A percentile compares a stretch with the other conserved stretches of the same genome.
phyloP scores from a whole-genome alignment of 768 basidiomycete genomes.

The Terana coerulea region DNA sequence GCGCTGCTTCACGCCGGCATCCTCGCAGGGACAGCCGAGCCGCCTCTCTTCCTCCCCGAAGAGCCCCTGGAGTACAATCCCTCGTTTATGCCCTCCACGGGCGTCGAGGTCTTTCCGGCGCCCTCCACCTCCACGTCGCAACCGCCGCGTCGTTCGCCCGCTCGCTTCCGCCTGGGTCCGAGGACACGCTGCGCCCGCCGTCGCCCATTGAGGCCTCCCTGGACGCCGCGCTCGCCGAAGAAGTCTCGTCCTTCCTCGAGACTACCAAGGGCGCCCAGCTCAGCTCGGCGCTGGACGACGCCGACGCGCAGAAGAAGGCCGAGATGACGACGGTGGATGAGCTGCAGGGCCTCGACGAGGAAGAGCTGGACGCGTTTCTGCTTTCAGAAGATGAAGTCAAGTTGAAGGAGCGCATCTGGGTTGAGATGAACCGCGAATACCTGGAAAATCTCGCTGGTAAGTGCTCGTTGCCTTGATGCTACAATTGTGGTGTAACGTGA shows the following conservation, averaged over 20 bases:
- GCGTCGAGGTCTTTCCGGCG: too few relatives aligned
- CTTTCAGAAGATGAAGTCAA: constrained; percentile 76
- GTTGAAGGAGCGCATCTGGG: constrained; percentile 91
- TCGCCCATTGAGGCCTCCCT: constrained; percentile 55
- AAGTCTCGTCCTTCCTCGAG: constrained; percentile 64
- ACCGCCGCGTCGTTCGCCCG: too few relatives aligned
- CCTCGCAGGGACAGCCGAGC: constrained; percentile 48
- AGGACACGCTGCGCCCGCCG: background rate
- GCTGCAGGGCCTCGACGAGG: constrained; percentile 80
- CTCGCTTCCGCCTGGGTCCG: too few relatives aligned
- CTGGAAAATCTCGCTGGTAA: constrained; percentile 82
- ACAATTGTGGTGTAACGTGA: too few relatives aligned
- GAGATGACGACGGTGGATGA: constrained; percentile 50
- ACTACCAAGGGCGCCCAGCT: constrained; percentile 62
- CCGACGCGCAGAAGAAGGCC: constrained; percentile 56
- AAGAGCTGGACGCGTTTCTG: constrained; percentile 79
- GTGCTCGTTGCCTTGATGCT: constrained; percentile 19
- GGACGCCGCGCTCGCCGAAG: constrained; percentile 60
- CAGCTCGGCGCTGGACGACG: constrained; percentile 60
- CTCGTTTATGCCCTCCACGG: too few relatives aligned
- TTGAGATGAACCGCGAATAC: constrained; percentile 90
- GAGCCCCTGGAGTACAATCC: constrained; percentile 38
- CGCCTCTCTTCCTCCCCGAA: constrained; percentile 32
- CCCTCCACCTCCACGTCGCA: too few relatives aligned
- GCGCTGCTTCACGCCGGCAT: constrained; percentile 65